phyloP scores from a whole-genome alignment of 768 basidiomycete species.

The Saitozyma podzolica region DNA sequence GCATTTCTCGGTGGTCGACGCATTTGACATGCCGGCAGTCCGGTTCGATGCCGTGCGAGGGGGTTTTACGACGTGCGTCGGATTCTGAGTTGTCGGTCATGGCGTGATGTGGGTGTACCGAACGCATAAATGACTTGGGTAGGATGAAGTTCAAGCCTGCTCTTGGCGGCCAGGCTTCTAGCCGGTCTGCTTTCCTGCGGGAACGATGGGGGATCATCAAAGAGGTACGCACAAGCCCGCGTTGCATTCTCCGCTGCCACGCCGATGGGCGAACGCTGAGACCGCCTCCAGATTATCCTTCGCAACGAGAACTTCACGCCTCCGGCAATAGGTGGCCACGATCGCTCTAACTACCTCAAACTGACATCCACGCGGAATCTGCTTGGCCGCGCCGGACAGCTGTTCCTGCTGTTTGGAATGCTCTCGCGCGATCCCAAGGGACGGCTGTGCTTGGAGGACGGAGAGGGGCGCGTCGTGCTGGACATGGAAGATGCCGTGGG shows the following conservation, averaged over 20 bases:
- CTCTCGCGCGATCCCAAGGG: conserved; percentile 86
- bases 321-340: conserved; percentile 84
- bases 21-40: conserved; percentile 95
- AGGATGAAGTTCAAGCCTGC: conserved; percentile 64
- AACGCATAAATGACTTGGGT: not conserved
- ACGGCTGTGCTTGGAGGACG: conserved; percentile 84
- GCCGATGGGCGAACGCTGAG: conserved; percentile 2
- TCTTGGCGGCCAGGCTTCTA: conserved; percentile 79
- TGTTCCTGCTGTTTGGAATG: conserved; percentile 93
- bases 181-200: conserved; percentile 73
- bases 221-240: conserved; percentile 57
- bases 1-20: conserved; percentile 76
- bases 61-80: conserved; percentile 78
- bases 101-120: not conserved
- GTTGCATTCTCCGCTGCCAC: not conserved
- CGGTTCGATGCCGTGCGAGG: conserved; percentile 82
- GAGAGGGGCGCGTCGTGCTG: conserved; percentile 83
- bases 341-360: conserved; percentile 83
- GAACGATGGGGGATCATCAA: conserved; percentile 87
- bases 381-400: conserved; percentile 80
- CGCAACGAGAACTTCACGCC: conserved; percentile 98
- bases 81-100: not conserved
- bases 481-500: conserved; percentile 84
- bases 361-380: conserved; percentile 94
- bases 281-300: conserved; percentile 62